Evolutionary conservation across 305 asterid genomes (phyloP).

Genomic region (Fraxinus sp.): DNA sequence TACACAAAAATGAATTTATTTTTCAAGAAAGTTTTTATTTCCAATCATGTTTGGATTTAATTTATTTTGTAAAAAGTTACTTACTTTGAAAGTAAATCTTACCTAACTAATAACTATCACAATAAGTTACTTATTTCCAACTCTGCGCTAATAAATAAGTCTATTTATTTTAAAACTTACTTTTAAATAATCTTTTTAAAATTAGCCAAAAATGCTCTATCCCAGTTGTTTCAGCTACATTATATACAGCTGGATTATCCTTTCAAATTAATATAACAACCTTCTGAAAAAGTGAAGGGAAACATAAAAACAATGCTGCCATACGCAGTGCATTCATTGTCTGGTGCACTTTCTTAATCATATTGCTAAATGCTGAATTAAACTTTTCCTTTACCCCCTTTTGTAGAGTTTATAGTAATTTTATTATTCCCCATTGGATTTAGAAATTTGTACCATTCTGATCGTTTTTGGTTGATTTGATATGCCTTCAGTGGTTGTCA

Average conservation of each 20-base stretch:
- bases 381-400: not conserved
- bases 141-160: not conserved
- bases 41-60: not conserved
- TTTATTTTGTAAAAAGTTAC: not conserved
- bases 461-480: not conserved
- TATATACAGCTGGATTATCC: not conserved
- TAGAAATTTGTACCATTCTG: not conserved
- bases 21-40: not conserved
- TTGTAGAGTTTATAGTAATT: not conserved
- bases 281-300: not conserved
- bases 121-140: not conserved
- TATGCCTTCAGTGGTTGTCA: slow-evolving; percentile 6
- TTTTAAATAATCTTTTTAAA: not conserved
- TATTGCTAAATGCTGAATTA: not conserved
- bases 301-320: not conserved
- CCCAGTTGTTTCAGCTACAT: not conserved
- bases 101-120: not conserved
- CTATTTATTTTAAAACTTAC: not conserved
- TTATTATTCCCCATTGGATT: not conserved
- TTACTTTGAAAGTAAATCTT: not conserved
- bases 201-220: not conserved
- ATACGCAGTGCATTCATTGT: not conserved
- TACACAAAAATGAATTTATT: not conserved
- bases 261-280: not conserved
- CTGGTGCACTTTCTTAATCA: not conserved